Percentiles rank a stretch among this genome's conserved stretches.
phyloP scores from a whole-genome alignment of 2,329 filamentous ascomycete species.

The Graphiopsis chlorocephala region DNA sequence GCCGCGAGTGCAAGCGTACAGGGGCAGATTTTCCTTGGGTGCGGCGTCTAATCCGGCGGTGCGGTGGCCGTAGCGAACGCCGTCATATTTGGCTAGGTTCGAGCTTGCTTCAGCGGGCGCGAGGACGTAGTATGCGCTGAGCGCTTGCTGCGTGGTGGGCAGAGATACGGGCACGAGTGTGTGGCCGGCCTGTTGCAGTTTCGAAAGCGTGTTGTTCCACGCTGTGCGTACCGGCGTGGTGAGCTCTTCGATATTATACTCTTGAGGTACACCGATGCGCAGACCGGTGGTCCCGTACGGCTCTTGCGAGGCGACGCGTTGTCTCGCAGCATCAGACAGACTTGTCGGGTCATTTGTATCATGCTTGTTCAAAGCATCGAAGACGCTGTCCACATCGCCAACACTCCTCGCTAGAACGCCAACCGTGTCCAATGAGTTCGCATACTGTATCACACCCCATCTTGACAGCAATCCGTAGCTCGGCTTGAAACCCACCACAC shows the following conservation, averaged over 20 bases:
- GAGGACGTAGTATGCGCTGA: constrained; percentile 92
- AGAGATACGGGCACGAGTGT: constrained; percentile 73
- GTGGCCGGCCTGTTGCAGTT: constrained; percentile 64
- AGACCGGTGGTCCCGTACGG: constrained; percentile 26
- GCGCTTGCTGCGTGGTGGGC: constrained; percentile 77
- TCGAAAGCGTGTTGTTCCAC: constrained; percentile 64
- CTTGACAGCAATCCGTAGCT: constrained; percentile 85
- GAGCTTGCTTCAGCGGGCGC: constrained; percentile 94
- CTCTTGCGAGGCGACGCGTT: constrained; percentile 35
- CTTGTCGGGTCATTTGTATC: constrained; percentile 68
- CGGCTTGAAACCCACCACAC: constrained; percentile 82
- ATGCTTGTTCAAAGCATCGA: constrained; percentile 53
- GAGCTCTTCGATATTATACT: constrained; percentile 88
- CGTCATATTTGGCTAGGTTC: constrained; percentile 95
- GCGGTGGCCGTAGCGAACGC: constrained; percentile 80
- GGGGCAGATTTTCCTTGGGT: constrained; percentile 29
- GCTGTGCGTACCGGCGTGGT: constrained; percentile 64
- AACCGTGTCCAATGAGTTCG: constrained; percentile 89
- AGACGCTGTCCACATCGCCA: constrained; percentile 44
- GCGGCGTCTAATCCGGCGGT: constrained; percentile 51
- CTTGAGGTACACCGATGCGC: constrained; percentile 60
- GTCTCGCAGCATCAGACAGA: constrained; percentile 16
- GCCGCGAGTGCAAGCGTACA: constrained; percentile 75
- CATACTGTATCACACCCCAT: constrained; percentile 85
- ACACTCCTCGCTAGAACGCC: constrained; percentile 66